These are phyloP conservation scores for Nitzschia inconspicua DNA, from an alignment of 108 stramenopile species.

Conservation along the genomic window DNA sequence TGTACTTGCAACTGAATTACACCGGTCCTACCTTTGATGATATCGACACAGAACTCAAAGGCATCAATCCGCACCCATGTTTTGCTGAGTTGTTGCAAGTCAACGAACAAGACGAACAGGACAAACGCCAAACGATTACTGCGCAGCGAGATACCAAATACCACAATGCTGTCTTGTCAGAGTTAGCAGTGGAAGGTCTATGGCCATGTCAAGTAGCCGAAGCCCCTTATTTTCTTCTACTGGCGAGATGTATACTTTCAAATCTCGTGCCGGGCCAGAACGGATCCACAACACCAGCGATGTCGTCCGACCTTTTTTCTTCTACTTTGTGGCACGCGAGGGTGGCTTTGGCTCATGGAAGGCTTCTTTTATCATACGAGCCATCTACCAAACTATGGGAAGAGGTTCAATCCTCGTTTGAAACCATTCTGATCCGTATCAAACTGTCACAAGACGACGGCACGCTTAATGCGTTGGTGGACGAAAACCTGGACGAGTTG, in stretches of 20 bases:
- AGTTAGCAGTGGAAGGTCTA: constrained; percentile 64
- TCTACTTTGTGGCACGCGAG: constrained; percentile 59
- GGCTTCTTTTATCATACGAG: constrained; percentile 58
- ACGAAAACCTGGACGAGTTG: constrained; percentile 5
- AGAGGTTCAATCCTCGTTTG: constrained; percentile 34
- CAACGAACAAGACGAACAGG: constrained; percentile 1
- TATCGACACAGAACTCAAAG: constrained; percentile 27
- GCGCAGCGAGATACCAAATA: constrained; percentile 29
- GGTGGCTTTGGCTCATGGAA: constrained; percentile 68
- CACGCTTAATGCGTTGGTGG: constrained; percentile 6
- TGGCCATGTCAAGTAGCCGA: constrained; percentile 71
- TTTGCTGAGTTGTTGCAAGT: constrained; percentile 31
- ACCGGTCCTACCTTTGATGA: constrained; percentile 68
- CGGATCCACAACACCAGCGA: background rate
- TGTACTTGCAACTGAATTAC: constrained; percentile 85
- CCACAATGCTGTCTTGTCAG: constrained; percentile 68
- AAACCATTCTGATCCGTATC: background rate
- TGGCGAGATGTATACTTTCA: constrained; percentile 65
- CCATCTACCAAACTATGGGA: constrained; percentile 60
- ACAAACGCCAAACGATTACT: constrained; percentile 5
- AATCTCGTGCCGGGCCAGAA: constrained; percentile 12
- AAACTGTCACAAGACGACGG: no score
- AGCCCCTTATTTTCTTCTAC: constrained; percentile 63
- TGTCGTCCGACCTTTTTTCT: constrained; percentile 14
- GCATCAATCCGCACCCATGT: constrained; percentile 67